Evolutionary conservation across 164 flowering plant species (phyloP).

Genomic region (Berberis thunbergii): DNA sequence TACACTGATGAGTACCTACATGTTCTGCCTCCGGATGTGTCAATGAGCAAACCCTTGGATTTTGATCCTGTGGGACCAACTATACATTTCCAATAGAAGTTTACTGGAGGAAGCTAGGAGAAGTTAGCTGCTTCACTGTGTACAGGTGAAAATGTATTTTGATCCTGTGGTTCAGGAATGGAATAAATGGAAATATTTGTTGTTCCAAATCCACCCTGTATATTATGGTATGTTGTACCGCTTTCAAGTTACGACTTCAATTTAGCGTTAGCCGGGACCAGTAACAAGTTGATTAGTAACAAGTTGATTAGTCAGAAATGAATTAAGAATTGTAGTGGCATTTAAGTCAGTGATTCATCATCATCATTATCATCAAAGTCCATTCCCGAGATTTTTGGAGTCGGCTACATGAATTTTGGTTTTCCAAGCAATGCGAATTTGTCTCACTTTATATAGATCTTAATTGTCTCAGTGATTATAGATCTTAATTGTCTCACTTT

Average conservation of each 20-base stretch:
- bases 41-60: background rate
- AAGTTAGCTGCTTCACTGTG: constrained; percentile 11
- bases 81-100: background rate
- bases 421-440: too few relatives aligned
- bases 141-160: constrained; percentile 14
- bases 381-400: too few relatives aligned
- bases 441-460: too few relatives aligned
- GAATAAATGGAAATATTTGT: constrained; percentile 12
- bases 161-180: constrained; percentile 9
- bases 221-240: constrained; percentile 5
- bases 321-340: too few relatives aligned
- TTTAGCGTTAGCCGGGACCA: background rate
- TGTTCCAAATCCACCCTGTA: constrained; percentile 4
- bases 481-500: too few relatives aligned
- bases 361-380: too few relatives aligned
- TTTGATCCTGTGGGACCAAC: too few relatives aligned
- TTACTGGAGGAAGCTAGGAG: constrained; percentile 6
- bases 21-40: constrained; percentile 1
- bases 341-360: too few relatives aligned
- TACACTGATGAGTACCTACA: constrained; percentile 6
- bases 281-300: background rate
- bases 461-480: too few relatives aligned
- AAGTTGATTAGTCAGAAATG: background rate
- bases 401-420: too few relatives aligned
- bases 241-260: background rate